A percentile compares a stretch with the other conserved stretches of the same genome.
These are phyloP conservation scores for Fistulina hepatica DNA, from an alignment of 1,284 basidiomycete species.

Conservation along the genomic window DNA sequence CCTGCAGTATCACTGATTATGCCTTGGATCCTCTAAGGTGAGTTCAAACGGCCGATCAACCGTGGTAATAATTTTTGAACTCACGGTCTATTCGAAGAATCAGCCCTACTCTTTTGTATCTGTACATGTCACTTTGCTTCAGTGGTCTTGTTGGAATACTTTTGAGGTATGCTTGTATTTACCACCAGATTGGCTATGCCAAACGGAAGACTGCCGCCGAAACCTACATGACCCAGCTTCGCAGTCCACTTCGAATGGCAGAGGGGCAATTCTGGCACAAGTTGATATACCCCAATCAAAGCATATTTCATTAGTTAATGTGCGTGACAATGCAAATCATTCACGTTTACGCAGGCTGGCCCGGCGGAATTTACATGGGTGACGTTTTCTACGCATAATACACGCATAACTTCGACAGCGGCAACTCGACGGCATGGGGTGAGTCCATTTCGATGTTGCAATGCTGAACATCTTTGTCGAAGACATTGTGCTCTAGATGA, in stretches of 20 bases:
- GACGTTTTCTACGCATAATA: constrained; percentile 36
- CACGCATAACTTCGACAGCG: constrained; percentile 27
- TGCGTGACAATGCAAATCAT: not conserved
- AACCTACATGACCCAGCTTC: constrained; percentile 28
- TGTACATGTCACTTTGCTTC: too few relatives aligned
- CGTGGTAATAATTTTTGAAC: too few relatives aligned
- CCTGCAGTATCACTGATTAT: constrained; percentile 21
- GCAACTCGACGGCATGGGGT: constrained; percentile 34
- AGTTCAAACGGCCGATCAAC: not conserved
- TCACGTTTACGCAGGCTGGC: constrained; percentile 25
- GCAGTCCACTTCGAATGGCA: constrained; percentile 30
- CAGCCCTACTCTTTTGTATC: constrained; percentile 29
- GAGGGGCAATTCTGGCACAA: constrained; percentile 38
- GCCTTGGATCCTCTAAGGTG: constrained; percentile 28
- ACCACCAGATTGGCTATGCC: constrained; percentile 22
- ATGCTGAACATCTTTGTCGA: not conserved
- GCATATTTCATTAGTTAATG: constrained; percentile 13
- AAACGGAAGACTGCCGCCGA: constrained; percentile 33
- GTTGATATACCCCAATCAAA: constrained; percentile 31
- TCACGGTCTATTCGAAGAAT: constrained; percentile 18
- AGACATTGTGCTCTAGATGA: constrained; percentile 22
- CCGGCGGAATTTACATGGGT: constrained; percentile 41
- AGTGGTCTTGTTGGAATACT: too few relatives aligned
- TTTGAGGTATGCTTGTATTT: too few relatives aligned
- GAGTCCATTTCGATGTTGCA: constrained; percentile 9